These are phyloP conservation scores for Penicillium odoratum DNA, from an alignment of 495 filamentous ascomycete genomes.

Conservation along the genomic window DNA sequence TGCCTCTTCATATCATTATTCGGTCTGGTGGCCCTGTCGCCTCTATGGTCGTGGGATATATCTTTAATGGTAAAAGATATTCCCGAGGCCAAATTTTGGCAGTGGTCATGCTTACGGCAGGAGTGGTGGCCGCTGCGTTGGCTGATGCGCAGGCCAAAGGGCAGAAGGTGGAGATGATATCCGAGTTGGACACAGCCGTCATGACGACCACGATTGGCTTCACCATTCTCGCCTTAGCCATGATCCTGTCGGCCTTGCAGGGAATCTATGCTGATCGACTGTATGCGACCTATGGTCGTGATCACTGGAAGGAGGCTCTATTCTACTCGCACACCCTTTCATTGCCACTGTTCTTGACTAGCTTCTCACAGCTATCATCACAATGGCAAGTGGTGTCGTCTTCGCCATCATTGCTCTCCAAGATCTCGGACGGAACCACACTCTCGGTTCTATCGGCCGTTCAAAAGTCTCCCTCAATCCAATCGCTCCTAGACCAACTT, in stretches of 20 bases:
- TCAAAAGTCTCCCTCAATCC: conserved; percentile 12
- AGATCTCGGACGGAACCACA: conserved; percentile 3
- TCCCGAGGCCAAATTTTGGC: conserved; percentile 74
- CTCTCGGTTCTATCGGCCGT: background rate
- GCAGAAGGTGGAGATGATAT: conserved; percentile 29
- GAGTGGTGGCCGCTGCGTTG: conserved; percentile 83
- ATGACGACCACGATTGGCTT: conserved; percentile 70
- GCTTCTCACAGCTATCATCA: conserved; percentile 41
- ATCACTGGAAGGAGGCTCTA: conserved; percentile 93
- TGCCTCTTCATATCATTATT: conserved; percentile 95
- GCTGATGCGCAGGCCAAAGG: conserved; percentile 85
- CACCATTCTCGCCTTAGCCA: conserved; percentile 79
- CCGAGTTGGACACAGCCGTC: conserved; percentile 17
- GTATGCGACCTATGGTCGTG: conserved; percentile 74
- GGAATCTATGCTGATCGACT: conserved; percentile 91
- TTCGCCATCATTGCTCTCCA: conserved; percentile 42
- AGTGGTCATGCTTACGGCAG: conserved; percentile 78
- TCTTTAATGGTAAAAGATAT: conserved; percentile 80
- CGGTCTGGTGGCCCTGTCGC: conserved; percentile 93
- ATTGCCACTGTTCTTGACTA: conserved; percentile 62
- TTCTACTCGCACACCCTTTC: conserved; percentile 89
- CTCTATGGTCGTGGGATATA: conserved; percentile 81
- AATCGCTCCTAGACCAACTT: conserved; percentile 40
- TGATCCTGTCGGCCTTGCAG: conserved; percentile 89
- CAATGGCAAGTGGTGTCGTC: conserved; percentile 52